Base-by-base conservation (phyloP, 805 yeast genomes). In the Lipomyces kockii region DNA sequence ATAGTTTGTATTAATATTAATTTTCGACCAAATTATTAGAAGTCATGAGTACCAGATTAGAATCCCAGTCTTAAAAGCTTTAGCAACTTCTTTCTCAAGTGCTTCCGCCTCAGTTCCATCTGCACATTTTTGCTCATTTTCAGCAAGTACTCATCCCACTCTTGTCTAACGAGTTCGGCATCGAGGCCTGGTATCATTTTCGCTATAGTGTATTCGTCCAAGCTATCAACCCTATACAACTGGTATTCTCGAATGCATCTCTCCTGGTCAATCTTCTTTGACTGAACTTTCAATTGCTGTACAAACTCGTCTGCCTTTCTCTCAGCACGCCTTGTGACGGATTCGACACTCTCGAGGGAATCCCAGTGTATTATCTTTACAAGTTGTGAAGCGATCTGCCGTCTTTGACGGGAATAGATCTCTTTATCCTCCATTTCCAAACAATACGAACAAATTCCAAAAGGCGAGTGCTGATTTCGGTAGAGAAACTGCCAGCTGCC, bases 391-490 rank as follows among this genome's bases (percentile, higher is more conserved):
- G 66, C 60, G 14, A 66, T 22, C 7, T 55, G 60, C 25, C 35
- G 51, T 8, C 46, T 39, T 51, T 66, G 63, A 27, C 35, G 29
- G 11, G 55, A 46, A 29, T 43, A 62, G 7, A 61, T 35, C 46
- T 46, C 60, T n/a, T 20, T 39, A n/a, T 39, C 53, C 46, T 66
- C 66, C 54, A 62, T 32, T 17, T 66, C 63, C 22, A 32, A 22
- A 46, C 69, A 66, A 37, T 66, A 66, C 27, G 49, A 29, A 52
- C 69, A 66, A 11, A 20, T 20, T 27, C 63, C 63, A 43, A 37
- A 29, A 5, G 54, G 53, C 17, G 63, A 46, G 32, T 66, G 69
- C 57, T 62, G 66, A 35, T 60, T 35, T 22, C 55, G 51, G 20
- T 55, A 46, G 1, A 66, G 58, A 54, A 43, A 66, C 20, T 46